Evolutionary conservation across 2,329 filamentous ascomycete genomes (phyloP), one percentile per base, ranked within the genome.

Genomic region (Cercospora brassicicola): DNA sequence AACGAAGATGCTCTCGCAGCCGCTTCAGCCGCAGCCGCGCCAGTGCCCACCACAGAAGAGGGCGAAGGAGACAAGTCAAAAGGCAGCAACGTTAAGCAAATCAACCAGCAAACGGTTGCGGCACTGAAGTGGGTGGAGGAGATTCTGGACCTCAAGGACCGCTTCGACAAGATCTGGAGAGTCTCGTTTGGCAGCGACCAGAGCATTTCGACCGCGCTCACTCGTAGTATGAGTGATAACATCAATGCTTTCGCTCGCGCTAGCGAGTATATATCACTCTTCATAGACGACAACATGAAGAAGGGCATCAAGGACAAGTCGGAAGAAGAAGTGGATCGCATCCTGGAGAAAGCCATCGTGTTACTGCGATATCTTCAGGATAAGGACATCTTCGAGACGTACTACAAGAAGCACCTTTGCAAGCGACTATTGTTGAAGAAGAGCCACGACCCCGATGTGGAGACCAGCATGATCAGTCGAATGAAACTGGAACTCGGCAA

Each of bases 401-500:
- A 99, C 80, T 98, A 99, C 83, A 97, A 98, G 83, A 96, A 96
- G 78, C 95, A 99, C 80, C 86, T 99, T 26, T 94, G 92, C 55
- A 90, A 92, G 68, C 89, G 95, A 62, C 83, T 99, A 51, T 84
- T 99, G 18, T 92, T 95, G 81, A 92, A 90, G 77, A 96, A 95
- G 75, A 94, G 93, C 0, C 90, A 96, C 73, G 96, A 92, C 77
- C 90, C 92, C 71, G 94, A 97, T 75, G 92, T 93, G 0, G 95
- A 99, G 81, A 94, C 94, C 78, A 91, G 95, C 76, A 96, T 99
- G 88, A 95, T 99, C 62, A 91, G 90, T 0, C 91, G 94, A 71
- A 97, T 99, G 93, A 98, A 97, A 85, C 88, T 95, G 76, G 94
- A 97, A 78, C 88, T 98, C 62, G 95, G 95, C 45, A 96, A 96